A percentile compares a stretch with the other conserved stretches of the same genome.
These are phyloP conservation scores for Pythium dissotocum DNA, from an alignment of 352 stramenopile species.

Conservation along the genomic window DNA sequence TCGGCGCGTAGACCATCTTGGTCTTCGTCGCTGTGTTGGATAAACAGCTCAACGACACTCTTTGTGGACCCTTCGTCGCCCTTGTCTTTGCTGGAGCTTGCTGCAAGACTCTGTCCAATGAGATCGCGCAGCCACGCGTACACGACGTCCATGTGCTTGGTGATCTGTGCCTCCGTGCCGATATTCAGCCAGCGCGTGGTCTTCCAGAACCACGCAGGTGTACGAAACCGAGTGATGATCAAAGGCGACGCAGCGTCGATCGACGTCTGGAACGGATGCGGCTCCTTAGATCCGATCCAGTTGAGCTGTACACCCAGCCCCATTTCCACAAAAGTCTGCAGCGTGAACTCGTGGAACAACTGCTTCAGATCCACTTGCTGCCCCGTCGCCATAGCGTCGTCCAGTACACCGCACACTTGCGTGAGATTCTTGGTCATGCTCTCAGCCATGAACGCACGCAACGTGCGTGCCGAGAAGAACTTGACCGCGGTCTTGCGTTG, in stretches of 20 bases:
- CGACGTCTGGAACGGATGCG: constrained; percentile 49
- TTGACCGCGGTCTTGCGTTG: constrained; percentile 36
- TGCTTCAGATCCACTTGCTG: constrained; percentile 28
- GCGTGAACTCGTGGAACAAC: constrained; percentile 50
- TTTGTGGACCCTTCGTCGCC: constrained; percentile 23
- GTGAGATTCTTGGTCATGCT: constrained; percentile 20
- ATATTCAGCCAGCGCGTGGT: constrained; percentile 50
- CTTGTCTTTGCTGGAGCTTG: constrained; percentile 23
- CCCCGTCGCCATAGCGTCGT: not conserved
- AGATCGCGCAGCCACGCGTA: constrained; percentile 45
- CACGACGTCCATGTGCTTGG: constrained; percentile 32
- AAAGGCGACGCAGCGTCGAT: constrained; percentile 40
- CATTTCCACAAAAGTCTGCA: constrained; percentile 61
- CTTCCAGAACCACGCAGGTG: constrained; percentile 54
- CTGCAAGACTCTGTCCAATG: constrained; percentile 35
- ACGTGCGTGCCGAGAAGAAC: constrained; percentile 35
- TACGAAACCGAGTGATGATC: constrained; percentile 46
- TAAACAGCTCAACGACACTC: constrained; percentile 26
- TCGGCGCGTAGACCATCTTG: constrained; percentile 36
- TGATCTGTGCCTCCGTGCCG: constrained; percentile 40
- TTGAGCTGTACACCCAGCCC: constrained; percentile 53
- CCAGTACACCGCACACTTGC: constrained; percentile 24
- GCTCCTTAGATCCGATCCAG: constrained; percentile 37
- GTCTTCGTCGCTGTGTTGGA: constrained; percentile 19
- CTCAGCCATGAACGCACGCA: constrained; percentile 31